Base-by-base conservation (phyloP, 192 early-diverging fungal species). In the Dissophora globulifera region DNA sequence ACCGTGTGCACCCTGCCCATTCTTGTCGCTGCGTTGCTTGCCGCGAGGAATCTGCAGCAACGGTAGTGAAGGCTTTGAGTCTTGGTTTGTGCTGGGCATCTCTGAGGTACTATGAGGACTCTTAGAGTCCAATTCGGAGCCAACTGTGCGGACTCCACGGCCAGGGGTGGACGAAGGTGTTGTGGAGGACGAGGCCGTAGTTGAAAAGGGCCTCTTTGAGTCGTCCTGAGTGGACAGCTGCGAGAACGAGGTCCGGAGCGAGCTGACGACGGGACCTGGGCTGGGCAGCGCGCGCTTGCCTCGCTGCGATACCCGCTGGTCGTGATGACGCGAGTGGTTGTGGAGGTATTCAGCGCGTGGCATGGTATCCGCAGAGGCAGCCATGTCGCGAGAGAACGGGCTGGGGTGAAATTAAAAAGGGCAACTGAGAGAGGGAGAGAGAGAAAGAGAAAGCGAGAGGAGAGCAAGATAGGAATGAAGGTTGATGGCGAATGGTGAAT, bases 231-330 rank as follows among this genome's bases (percentile, higher is more conserved):
- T 29, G 3, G 67, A 61, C 9, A 30, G 29, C 16, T 62, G 58
- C 6, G 67, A 70, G 51, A 61, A 35, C 1, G 67, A 61, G 16
- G 50, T 38, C 17, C 51, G 58, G 40, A 70, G 9, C n/a, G 67
- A 70, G 31, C 40, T 40, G 7, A 70, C 50, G 42, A 31, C 31
- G 17, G 50, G 11, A 3, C 35, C 52, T 17, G 53, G 45, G 38
- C 13, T 46, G 25, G 62, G 50, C 23, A 64, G 26, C 1, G 50
- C 15, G 1, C 63, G 41, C 22, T 56, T 66, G 45, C 45, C 33
- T 32, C 45, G 19, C 3, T 31, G 53, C 3, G 51, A 27, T 16
- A 29, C 23, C 23, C 23, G 60, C 4, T 49, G 19, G 31, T 25
- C 23, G 6, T 53, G 50, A 0, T 60, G 50, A n/a, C 43, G 17